Evolutionary conservation across 139 green algal species (phyloP).

Genomic region (Chlorella sp.): DNA sequence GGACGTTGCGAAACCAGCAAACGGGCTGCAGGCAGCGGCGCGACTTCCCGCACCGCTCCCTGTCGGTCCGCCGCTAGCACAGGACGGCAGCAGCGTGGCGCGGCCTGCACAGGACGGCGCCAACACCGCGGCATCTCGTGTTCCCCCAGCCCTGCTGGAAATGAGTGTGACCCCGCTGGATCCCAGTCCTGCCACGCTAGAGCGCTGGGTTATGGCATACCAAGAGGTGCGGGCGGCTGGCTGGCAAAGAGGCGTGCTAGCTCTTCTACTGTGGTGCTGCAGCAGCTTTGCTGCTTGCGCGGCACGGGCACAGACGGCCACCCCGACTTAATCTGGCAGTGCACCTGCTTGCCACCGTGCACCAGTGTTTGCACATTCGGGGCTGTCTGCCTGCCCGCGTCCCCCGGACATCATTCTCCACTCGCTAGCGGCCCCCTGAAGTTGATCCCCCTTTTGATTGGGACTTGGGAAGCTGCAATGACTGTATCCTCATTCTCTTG

Average conservation of each 20-base stretch:
- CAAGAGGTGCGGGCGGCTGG: neutral
- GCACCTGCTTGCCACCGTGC: no score
- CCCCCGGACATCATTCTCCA: no score
- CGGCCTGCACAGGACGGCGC: neutral
- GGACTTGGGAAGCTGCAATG: neutral
- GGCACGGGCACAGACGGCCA: neutral
- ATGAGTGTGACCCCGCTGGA: neutral
- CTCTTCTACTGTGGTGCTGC: neutral
- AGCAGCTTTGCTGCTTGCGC: neutral
- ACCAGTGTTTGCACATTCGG: neutral
- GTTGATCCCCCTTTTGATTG: neutral
- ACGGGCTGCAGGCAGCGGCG: neutral
- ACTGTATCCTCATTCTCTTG: neutral
- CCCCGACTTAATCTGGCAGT: no score
- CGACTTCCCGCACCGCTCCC: neutral
- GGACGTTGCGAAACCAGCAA: no score
- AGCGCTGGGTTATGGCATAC: constrained; percentile 32
- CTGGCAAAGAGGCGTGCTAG: neutral
- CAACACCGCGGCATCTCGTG: neutral
- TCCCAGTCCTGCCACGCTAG: neutral
- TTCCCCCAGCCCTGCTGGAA: constrained; percentile 1
- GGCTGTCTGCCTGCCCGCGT: neutral
- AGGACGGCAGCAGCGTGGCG: no score
- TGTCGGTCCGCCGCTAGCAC: no score
- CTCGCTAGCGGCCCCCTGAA: no score